phyloP scores from a whole-genome alignment of 106 monocot species.

The Apostasia ramifera region DNA sequence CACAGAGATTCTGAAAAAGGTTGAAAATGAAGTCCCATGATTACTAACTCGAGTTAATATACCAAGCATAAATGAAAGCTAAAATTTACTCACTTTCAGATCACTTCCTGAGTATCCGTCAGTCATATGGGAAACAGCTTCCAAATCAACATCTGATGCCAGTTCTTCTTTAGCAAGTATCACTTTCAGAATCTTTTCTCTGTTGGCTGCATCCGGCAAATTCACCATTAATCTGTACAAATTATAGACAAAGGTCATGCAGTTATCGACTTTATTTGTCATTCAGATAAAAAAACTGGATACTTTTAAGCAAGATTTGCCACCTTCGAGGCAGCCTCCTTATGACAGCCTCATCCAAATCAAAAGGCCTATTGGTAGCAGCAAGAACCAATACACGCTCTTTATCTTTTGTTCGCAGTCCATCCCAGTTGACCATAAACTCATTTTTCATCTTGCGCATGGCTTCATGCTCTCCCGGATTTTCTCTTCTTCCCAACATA shows the following conservation, averaged over 20 bases:
- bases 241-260: conserved; percentile 3
- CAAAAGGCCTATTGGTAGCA: conserved; percentile 86
- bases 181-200: conserved; percentile 77
- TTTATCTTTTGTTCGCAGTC: conserved; percentile 74
- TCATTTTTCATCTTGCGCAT: conserved; percentile 96
- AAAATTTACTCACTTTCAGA: conserved; percentile 38
- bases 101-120: conserved; percentile 98
- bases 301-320: background rate
- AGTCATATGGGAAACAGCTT: conserved; percentile 78
- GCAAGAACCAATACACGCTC: conserved; percentile 86
- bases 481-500: conserved; percentile 79
- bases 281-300: background rate
- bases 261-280: background rate
- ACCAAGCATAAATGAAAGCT: no score
- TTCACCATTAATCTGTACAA: conserved; percentile 73
- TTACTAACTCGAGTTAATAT: no score
- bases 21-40: no score
- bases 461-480: conserved; percentile 84
- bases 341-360: conserved; percentile 86
- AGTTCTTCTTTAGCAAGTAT: conserved; percentile 84
- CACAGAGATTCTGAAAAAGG: conserved; percentile 64
- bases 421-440: conserved; percentile 95
- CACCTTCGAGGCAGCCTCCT: conserved; percentile 78
- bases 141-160: conserved; percentile 50
- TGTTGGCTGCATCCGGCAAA: conserved; percentile 62